Base-by-base conservation (phyloP, 2,329 filamentous ascomycete species). In the Niveomyces coronatus region DNA sequence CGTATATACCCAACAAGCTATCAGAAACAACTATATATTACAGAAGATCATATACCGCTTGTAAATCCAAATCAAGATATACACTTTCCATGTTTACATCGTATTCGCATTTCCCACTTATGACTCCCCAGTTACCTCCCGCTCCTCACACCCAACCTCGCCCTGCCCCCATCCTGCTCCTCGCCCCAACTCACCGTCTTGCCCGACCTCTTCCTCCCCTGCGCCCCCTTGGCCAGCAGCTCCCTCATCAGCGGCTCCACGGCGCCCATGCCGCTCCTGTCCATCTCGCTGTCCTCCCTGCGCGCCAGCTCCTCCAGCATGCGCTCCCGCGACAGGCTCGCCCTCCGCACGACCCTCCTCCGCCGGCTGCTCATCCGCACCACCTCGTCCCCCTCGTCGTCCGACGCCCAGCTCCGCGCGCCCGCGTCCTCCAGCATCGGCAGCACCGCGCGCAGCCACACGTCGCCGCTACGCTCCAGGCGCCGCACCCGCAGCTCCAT, bases 201-300 rank as follows among this genome's bases (percentile, higher is more conserved):
- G n/a, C n/a, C n/a, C n/a, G n/a, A n/a, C n/a, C n/a, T n/a, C n/a
- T n/a, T n/a, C n/a, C n/a, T n/a, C n/a, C n/a, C n/a, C 18, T 26
- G 20, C 33, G 26, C 16, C 19, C 17, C 10, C 31, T 47, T 49
- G 5, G 48, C 54, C 28, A 58, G 60, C 30, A 68, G 48, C 49
- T 67, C 63, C 39, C 61, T 54, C 60, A 67, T 68, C 32, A 68
- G 44, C 8, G 64, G 62, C 49, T 67, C 64, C 16, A 68, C 56
- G 4, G 55, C 51, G 18, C 61, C 62, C 39, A 66, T 46, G 5
- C 61, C 57, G 33, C 52, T 59, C 41, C 47, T 45, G 14, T 57
- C 55, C 33, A 24, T 33, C 30, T 40, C 38, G 9, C 33, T 32
- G 27, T 40, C 33, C 9, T 40, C 35, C 13, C 37, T 35, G 19